Evolutionary conservation across 192 early-diverging fungal genomes (phyloP).

Genomic region (Radiomyces spectabilis): DNA sequence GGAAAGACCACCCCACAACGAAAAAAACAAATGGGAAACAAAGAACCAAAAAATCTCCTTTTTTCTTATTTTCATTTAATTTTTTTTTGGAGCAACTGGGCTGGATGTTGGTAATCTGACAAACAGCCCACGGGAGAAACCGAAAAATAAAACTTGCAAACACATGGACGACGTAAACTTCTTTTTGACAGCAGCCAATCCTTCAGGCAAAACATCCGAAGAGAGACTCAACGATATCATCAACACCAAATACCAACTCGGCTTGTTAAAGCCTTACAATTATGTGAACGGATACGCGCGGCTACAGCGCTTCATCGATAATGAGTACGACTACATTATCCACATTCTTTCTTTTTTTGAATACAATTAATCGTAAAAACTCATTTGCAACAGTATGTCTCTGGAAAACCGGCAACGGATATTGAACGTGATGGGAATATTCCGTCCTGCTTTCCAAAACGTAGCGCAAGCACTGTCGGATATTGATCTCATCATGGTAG

Average conservation of each 20-base stretch:
- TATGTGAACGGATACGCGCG: slow-evolving; percentile 88
- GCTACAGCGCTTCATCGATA: slow-evolving; percentile 91
- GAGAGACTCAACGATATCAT: slow-evolving; percentile 89
- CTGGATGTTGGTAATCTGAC: too few relatives aligned
- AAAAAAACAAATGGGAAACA: too few relatives aligned
- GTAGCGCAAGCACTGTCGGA: slow-evolving; percentile 89
- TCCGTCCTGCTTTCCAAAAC: slow-evolving; percentile 84
- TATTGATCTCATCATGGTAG: slow-evolving; percentile 89
- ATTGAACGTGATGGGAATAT: slow-evolving; percentile 79
- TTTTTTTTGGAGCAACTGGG: too few relatives aligned
- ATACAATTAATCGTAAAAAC: neutral
- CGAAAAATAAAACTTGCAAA: too few relatives aligned
- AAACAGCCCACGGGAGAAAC: too few relatives aligned
- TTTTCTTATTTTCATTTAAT: too few relatives aligned
- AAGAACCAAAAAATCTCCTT: too few relatives aligned
- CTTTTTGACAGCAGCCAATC: slow-evolving; percentile 90
- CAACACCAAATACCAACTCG: slow-evolving; percentile 93
- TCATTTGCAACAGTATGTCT: slow-evolving; percentile 47
- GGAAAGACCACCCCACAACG: too few relatives aligned
- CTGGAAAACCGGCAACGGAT: slow-evolving; percentile 69
- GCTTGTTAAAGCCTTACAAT: slow-evolving; percentile 93
- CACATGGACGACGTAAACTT: slow-evolving; percentile 45
- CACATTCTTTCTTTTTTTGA: neutral
- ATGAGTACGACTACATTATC: slow-evolving; percentile 35
- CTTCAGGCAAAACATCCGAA: slow-evolving; percentile 75